Evolutionary conservation across 345 rosid genomes (phyloP).

Genomic region (Abelmoschus esculentus): DNA sequence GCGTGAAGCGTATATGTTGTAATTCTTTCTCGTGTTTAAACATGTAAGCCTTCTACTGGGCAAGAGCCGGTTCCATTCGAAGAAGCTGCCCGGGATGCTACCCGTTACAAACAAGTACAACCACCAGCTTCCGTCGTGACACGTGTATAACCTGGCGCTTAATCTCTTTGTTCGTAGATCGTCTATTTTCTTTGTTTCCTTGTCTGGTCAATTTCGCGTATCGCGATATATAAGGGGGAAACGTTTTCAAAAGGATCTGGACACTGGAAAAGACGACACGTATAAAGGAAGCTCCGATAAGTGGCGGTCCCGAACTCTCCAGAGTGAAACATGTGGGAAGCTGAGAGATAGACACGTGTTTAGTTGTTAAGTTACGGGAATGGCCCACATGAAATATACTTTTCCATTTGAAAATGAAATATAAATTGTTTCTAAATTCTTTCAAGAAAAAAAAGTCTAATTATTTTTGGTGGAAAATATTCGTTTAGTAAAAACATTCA

Average conservation of each 20-base stretch:
- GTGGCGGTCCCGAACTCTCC: constrained; percentile 2
- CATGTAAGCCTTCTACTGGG: constrained; percentile 5
- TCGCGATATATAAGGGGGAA: constrained; percentile 5
- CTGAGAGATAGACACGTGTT: background rate
- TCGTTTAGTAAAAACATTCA: too few relatives aligned
- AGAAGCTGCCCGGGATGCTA: constrained; percentile 14
- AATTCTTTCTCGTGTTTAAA: constrained; percentile 20
- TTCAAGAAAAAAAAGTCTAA: too few relatives aligned
- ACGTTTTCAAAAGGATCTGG: background rate
- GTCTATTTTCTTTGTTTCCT: background rate
- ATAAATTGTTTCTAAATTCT: too few relatives aligned
- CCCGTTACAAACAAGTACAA: constrained; percentile 15
- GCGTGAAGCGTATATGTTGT: constrained; percentile 22
- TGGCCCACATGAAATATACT: constrained; percentile 5
- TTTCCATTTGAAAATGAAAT: too few relatives aligned
- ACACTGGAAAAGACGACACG: constrained; percentile 15
- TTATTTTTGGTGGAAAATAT: too few relatives aligned
- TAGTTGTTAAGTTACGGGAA: background rate
- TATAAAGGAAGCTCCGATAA: background rate
- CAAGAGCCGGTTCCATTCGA: constrained; percentile 15
- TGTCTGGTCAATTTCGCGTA: background rate
- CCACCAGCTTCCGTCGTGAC: background rate
- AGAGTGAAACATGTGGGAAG: background rate
- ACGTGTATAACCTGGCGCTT: constrained; percentile 23
- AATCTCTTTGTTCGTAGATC: background rate